Percentiles rank a stretch among this genome's conserved stretches.
phyloP scores from a whole-genome alignment of 2,329 filamentous ascomycete genomes.

The Eutypa lata region DNA sequence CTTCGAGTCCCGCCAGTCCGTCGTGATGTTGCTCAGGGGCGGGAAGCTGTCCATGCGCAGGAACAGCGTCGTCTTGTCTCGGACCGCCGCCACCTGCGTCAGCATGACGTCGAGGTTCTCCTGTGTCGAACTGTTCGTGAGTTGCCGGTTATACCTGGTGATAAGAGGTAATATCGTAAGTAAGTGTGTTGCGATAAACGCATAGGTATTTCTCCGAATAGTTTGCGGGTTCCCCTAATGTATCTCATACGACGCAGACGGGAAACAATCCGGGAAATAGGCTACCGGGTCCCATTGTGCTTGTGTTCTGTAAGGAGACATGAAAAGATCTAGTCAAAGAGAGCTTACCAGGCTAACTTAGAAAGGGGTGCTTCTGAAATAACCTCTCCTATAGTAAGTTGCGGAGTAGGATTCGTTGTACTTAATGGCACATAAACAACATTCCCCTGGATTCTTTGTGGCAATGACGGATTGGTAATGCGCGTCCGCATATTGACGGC shows the following conservation, averaged over 20 bases:
- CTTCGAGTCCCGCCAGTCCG: constrained; percentile 14
- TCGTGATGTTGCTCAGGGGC: constrained; percentile 9
- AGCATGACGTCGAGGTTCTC: background rate
- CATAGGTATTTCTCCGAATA: too few species aligned
- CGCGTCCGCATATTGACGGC: background rate
- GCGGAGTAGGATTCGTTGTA: background rate
- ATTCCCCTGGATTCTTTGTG: background rate
- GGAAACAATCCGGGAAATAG: too few species aligned
- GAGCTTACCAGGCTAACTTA: background rate
- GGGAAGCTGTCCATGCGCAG: constrained; percentile 2
- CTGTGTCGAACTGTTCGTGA: constrained; percentile 1
- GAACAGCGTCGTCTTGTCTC: constrained; percentile 1
- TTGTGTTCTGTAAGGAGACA: too few species aligned
- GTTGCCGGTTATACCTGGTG: background rate
- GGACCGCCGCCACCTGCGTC: background rate
- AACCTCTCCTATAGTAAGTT: background rate
- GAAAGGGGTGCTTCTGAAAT: background rate
- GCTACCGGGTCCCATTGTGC: too few species aligned
- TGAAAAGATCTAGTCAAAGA: background rate
- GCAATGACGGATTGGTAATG: background rate
- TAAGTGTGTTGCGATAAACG: too few species aligned
- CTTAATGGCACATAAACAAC: background rate
- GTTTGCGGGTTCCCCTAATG: too few species aligned
- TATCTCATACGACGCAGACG: too few species aligned
- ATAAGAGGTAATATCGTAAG: too few species aligned